Percentiles rank a stretch among this genome's conserved stretches.
These are phyloP conservation scores for Lumnitzera racemosa DNA, from an alignment of 345 rosid species.

Conservation along the genomic window DNA sequence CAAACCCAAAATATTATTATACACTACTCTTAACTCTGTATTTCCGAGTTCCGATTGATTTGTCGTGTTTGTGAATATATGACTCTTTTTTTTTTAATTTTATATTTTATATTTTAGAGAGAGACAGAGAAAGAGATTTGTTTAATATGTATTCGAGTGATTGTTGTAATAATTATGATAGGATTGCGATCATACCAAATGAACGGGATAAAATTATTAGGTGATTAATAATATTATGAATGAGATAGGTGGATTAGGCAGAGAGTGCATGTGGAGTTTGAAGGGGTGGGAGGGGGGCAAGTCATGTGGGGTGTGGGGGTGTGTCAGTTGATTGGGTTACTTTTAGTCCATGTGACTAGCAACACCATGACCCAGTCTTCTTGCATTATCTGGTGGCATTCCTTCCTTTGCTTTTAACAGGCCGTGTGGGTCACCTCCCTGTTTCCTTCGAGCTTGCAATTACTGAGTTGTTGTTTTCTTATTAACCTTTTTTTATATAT, in stretches of 20 bases:
- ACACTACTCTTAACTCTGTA: background rate
- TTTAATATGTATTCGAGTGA: background rate
- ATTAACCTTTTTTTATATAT: no score
- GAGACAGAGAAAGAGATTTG: background rate
- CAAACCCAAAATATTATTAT: background rate
- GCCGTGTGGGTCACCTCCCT: no score
- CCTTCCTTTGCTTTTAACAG: background rate
- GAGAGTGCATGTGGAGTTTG: background rate
- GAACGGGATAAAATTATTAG: background rate
- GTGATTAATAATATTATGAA: background rate
- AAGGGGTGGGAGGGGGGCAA: background rate
- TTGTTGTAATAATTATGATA: background rate
- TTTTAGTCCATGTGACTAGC: background rate
- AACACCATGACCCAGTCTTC: background rate
- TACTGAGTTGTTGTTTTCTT: no score
- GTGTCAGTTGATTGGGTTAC: background rate
- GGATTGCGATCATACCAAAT: no score
- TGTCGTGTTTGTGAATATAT: background rate
- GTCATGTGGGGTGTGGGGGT: slow-evolving; percentile 1
- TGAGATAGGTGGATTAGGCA: slow-evolving; percentile 3
- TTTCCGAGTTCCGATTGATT: no score
- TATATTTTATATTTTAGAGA: background rate
- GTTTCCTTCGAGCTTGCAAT: no score
- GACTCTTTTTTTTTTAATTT: background rate
- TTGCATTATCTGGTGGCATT: background rate